A percentile compares a stretch with the other conserved stretches of the same genome.
Conservation (phyloP, 805 yeast species). For the Lipomyces oligophaga region DNA sequence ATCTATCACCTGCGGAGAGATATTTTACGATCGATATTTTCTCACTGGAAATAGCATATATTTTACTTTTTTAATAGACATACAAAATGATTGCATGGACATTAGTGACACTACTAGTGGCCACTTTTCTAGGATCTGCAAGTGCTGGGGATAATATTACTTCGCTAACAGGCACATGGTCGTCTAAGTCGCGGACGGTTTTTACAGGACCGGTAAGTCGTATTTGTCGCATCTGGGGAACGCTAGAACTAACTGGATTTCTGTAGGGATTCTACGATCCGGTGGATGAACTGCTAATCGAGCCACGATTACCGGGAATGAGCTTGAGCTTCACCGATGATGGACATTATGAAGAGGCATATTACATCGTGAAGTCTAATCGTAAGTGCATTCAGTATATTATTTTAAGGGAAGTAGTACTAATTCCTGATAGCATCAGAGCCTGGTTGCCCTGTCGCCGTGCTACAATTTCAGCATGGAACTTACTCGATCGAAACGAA, state of each 20-base stretch:
- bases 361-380: conserved; percentile 71
- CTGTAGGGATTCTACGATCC: conserved; percentile 75
- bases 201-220: conserved; percentile 77
- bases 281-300: conserved; percentile 86
- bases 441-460: conserved; percentile 81
- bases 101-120: no score
- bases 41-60: no score
- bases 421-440: conserved; percentile 38
- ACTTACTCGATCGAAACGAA: conserved; percentile 58
- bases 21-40: no score
- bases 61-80: no score
- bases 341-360: conserved; percentile 87
- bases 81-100: no score
- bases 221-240: no score
- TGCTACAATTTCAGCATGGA: conserved; percentile 86
- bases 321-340: conserved; percentile 90
- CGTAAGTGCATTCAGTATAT: conserved; percentile 44
- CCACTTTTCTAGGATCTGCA: no score
- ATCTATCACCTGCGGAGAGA: no score
- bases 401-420: background rate
- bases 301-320: conserved; percentile 93
- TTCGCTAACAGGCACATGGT: conserved; percentile 73
- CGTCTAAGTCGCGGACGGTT: conserved; percentile 87
- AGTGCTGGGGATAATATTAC: no score
- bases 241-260: no score